Evolutionary conservation across 2,329 filamentous ascomycete genomes (phyloP), one percentile per base, ranked within the genome.

Genomic region (Rhinocladiella similis): DNA sequence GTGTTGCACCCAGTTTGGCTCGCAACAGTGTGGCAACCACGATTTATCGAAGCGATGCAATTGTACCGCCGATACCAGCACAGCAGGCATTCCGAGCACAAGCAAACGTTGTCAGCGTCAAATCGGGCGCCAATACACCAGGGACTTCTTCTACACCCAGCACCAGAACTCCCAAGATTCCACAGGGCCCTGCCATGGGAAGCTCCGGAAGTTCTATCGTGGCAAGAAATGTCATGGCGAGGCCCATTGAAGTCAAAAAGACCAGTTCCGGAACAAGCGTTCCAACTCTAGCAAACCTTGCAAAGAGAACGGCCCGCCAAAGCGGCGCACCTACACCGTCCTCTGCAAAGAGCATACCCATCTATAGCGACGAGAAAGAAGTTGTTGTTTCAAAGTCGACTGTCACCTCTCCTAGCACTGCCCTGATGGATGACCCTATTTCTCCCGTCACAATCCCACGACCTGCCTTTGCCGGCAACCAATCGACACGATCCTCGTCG

Each of bases 101-200:
- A 74, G 91, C 94, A 9, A 92, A 91, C 35, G 87, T 97, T 69
- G 91, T 99, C 70, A 96, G 90, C 67, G 91, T 99, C 63, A 94
- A 91, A 73, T 88, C 89, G 54, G 82, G 81, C 18, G 80, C 78
- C 54, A 84, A 77, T 66, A 80, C 74, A 50, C 78, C 80, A 29
- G 77, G 72, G 27, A 45, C 38, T 1, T 54, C 54, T 12, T 12
- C 75, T 12, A 79, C 88, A 16, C 90, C 90, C 2, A 89, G 5
- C 89, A 89, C 5, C 77, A 78, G 55, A 85, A 94, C 65, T 86
- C 91, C 66, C 63, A 69, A 12, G 69, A 64, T 64, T 41, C 65
- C 46, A 52, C 63, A 57, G 35, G 43, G 53, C 5, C 57, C 73
- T 3, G 73, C 75, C 53, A 64, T 76, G 5, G 69, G 71, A 53